Base-by-base conservation (phyloP, 192 early-diverging fungal species). In the Diversispora eburnea region DNA sequence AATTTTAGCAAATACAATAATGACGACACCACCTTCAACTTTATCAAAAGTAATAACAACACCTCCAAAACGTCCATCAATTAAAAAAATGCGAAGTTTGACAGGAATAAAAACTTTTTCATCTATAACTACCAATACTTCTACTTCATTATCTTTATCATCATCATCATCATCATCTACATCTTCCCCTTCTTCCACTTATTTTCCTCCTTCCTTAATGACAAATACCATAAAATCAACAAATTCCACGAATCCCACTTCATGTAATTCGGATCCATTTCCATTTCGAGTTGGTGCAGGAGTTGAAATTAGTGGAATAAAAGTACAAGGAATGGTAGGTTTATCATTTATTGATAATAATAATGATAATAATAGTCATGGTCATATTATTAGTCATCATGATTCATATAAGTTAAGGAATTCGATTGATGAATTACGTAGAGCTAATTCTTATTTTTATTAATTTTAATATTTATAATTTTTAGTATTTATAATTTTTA, bases 241-340 rank as follows among this genome's bases (percentile, higher is more conserved):
- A 13, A 51, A n/a, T n/a, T n/a, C n/a, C n/a, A n/a, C n/a, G n/a
- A n/a, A n/a, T n/a, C n/a, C n/a, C n/a, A n/a, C n/a, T n/a, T n/a
- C n/a, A n/a, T n/a, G 12, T 47, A 47, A 15, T 39, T 57, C 3
- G 15, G 72, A 48, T 41, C 6, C 10, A 47, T 39, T 73, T 41
- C 6, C 10, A 47, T 39, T 73, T 33, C 58, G 72, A 5, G 72
- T 73, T 52, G 72, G 72, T 43, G 48, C 60, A 15, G 72, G 72
- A 25, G 72, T 73, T 15, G 72, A 73, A 33, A 54, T 73, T 52
- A 64, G 48, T 43, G 60, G 72, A 13, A 25, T 73, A n/a, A 62
- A 56, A 22, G 72, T 64, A 56, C 47, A 61, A 52, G 72, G 72
- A 17, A 61, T 63, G 49, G 72, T 73, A 33, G 25, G 25, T 33